Percentiles rank a stretch among this genome's conserved stretches.
Conservation (phyloP, 2,329 filamentous ascomycete species). For the Xylariaceae sp. region DNA sequence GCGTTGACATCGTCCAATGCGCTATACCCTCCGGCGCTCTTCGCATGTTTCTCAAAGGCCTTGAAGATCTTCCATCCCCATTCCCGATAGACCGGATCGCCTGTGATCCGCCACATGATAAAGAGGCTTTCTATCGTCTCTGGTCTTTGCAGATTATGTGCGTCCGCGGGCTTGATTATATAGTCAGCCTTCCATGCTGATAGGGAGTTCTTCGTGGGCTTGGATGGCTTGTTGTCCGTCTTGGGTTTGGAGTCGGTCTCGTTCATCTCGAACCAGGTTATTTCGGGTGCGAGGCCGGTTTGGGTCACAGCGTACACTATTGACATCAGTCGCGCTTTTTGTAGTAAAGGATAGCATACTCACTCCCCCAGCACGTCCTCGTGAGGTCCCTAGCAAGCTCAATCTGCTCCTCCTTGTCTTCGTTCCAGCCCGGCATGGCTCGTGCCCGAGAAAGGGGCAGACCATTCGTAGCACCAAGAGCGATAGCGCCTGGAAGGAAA, state of each 20-base stretch:
- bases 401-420: constrained; percentile 77
- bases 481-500: constrained; percentile 92
- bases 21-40: constrained; percentile 18
- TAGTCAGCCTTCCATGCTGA: constrained; percentile 71
- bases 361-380: constrained; percentile 80
- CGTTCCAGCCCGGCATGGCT: constrained; percentile 63
- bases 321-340: not conserved
- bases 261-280: constrained; percentile 75
- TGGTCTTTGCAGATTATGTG: constrained; percentile 85
- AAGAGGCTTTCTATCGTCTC: constrained; percentile 91
- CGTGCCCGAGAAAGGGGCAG: constrained; percentile 65
- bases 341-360: not conserved
- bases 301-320: constrained; percentile 72
- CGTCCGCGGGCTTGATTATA: constrained; percentile 66
- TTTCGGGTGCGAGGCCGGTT: constrained; percentile 84
- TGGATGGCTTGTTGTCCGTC: constrained; percentile 41
- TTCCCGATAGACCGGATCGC: constrained; percentile 76
- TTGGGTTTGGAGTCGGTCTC: constrained; percentile 57
- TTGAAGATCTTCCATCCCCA: constrained; percentile 99
- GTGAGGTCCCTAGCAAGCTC: constrained; percentile 78
- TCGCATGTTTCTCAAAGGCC: constrained; percentile 62
- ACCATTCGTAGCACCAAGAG: constrained; percentile 75
- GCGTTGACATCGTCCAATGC: constrained; percentile 24
- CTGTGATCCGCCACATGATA: constrained; percentile 96
- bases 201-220: constrained; percentile 44